These are phyloP conservation scores for Aspergillus unguis DNA, from an alignment of 2,329 filamentous ascomycete species.

Conservation along the genomic window DNA sequence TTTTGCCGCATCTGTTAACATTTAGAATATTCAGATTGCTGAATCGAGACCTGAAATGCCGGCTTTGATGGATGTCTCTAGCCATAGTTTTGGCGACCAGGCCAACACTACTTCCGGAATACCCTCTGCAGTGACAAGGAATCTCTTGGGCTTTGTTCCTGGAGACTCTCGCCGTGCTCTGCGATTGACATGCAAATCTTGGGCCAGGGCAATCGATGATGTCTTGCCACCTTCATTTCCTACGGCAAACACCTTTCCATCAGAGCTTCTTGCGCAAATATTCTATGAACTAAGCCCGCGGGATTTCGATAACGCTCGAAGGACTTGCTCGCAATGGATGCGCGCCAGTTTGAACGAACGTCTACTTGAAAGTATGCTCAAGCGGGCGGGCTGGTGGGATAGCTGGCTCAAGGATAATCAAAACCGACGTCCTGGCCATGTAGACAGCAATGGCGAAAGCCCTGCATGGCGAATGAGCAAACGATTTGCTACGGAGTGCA, in stretches of 20 bases:
- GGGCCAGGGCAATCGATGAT: constrained; percentile 29
- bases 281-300: constrained; percentile 44
- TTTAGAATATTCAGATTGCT: too few relatives aligned
- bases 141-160: constrained; percentile 11
- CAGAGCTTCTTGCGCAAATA: constrained; percentile 51
- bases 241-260: constrained; percentile 39
- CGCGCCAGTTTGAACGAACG: constrained; percentile 51
- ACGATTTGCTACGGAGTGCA: constrained; percentile 49
- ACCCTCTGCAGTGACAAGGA: constrained; percentile 10
- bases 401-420: constrained; percentile 33
- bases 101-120: background rate
- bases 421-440: constrained; percentile 26
- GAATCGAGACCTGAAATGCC: background rate
- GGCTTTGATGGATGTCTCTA: background rate
- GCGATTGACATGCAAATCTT: constrained; percentile 34
- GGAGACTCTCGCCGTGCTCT: constrained; percentile 18
- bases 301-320: constrained; percentile 60
- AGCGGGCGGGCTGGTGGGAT: constrained; percentile 54
- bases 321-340: constrained; percentile 61
- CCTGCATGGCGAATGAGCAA: constrained; percentile 43
- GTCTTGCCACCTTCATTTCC: constrained; percentile 23
- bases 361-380: constrained; percentile 54
- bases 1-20: too few relatives aligned
- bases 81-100: background rate
- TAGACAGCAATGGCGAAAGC: constrained; percentile 39